Evolutionary conservation across 1,284 basidiomycete species (phyloP).

Genomic region (Mixia osmundae): DNA sequence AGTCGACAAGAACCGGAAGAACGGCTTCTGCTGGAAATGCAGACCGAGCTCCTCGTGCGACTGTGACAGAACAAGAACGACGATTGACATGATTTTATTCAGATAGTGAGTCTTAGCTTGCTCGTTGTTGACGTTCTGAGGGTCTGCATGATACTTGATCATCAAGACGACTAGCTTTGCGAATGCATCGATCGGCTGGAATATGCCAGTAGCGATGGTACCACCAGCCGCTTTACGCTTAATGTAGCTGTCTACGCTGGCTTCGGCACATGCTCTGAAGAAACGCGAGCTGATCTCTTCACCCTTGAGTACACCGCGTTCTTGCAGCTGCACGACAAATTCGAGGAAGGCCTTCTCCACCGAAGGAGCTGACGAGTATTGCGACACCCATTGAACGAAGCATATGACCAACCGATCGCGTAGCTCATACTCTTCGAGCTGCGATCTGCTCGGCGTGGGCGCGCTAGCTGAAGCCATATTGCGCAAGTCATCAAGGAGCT

Average conservation of each 20-base stretch:
- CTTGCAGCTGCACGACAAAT: slow-evolving; percentile 90
- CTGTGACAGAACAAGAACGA: slow-evolving; percentile 83
- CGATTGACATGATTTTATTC: slow-evolving; percentile 50
- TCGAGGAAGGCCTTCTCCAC: slow-evolving; percentile 89
- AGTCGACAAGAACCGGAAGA: slow-evolving; percentile 96
- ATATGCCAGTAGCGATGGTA: slow-evolving; percentile 39
- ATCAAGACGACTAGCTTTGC: slow-evolving; percentile 88
- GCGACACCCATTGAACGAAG: slow-evolving; percentile 67
- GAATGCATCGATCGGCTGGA: slow-evolving; percentile 85
- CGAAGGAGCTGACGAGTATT: slow-evolving; percentile 71
- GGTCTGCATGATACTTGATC: slow-evolving; percentile 97
- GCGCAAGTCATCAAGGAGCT: slow-evolving; percentile 14
- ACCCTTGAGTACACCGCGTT: slow-evolving; percentile 84
- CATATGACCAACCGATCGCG: slow-evolving; percentile 33
- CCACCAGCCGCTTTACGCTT: slow-evolving; percentile 61
- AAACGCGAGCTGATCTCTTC: slow-evolving; percentile 95
- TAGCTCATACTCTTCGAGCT: slow-evolving; percentile 13
- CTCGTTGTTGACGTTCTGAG: slow-evolving; percentile 57
- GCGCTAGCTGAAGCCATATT: slow-evolving; percentile 20
- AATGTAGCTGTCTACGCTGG: slow-evolving; percentile 74
- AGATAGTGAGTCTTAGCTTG: slow-evolving; percentile 61
- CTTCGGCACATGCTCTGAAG: slow-evolving; percentile 92
- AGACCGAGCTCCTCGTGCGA: slow-evolving; percentile 80
- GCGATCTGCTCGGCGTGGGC: too few species aligned
- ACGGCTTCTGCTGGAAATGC: slow-evolving; percentile 75